Percentiles rank a stretch among this genome's conserved stretches.
Conservation (phyloP, 768 basidiomycete species). For the Serpula lacrymans region DNA sequence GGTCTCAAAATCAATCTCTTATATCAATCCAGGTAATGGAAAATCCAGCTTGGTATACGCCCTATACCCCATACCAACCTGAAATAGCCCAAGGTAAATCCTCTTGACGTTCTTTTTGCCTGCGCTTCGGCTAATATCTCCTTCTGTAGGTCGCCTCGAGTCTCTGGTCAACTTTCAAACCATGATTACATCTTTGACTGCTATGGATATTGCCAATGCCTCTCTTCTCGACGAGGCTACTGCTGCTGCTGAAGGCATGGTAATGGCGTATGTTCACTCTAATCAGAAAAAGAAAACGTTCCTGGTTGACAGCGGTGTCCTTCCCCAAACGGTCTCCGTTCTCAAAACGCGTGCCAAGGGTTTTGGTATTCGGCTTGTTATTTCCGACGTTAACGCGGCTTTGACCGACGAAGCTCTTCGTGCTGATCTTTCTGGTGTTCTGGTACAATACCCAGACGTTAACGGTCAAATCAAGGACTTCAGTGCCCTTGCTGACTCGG, state of each 20-base stretch:
- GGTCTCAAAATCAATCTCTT: conserved; percentile 5
- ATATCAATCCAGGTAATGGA: conserved; percentile 66
- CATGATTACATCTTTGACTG: conserved; percentile 91
- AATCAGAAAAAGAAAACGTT: conserved; percentile 78
- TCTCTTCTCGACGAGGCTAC: conserved; percentile 95
- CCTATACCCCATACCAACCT: conserved; percentile 93
- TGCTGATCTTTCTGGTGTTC: conserved; percentile 74
- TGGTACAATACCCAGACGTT: conserved; percentile 94
- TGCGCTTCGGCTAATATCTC: conserved; percentile 1
- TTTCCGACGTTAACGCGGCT: conserved; percentile 55
- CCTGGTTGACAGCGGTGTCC: conserved; percentile 77
- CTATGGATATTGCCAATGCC: conserved; percentile 94
- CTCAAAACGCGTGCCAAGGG: conserved; percentile 89
- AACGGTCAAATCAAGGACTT: conserved; percentile 82
- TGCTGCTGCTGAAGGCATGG: conserved; percentile 95
- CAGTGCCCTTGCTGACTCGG: conserved; percentile 54
- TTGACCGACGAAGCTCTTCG: conserved; percentile 51
- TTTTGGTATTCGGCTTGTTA: conserved; percentile 80
- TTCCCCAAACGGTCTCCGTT: conserved; percentile 88
- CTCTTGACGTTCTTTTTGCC: conserved; percentile 5
- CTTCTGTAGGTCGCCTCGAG: conserved; percentile 77
- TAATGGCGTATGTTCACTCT: conserved; percentile 77
- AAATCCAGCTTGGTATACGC: conserved; percentile 98
- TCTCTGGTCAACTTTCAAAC: conserved; percentile 97
- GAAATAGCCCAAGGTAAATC: conserved; percentile 93